A percentile compares a stretch with the other conserved stretches of the same genome.
Conservation (phyloP, 192 early-diverging fungal species). For the Gonapodya prolifera region DNA sequence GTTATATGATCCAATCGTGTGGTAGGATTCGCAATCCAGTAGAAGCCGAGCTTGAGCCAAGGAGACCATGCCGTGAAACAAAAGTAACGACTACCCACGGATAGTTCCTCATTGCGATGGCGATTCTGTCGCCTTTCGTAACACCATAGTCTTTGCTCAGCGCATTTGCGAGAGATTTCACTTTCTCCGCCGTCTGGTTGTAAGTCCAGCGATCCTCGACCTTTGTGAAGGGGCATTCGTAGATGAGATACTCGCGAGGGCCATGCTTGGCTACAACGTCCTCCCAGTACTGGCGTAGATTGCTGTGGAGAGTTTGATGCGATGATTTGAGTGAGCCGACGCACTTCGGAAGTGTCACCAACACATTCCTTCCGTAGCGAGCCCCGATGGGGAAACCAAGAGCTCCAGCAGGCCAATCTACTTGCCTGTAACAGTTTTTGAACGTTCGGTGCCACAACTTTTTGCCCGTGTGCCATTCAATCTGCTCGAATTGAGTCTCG, state of each 20-base stretch:
- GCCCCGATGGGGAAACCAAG: too few relatives aligned
- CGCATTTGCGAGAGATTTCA: slow-evolving; percentile 6
- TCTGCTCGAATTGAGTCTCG: slow-evolving; percentile 2
- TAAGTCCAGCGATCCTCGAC: background rate
- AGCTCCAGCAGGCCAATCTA: too few relatives aligned
- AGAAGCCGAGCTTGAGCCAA: background rate
- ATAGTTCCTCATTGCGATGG: slow-evolving; percentile 13
- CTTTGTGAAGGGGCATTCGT: slow-evolving; percentile 3
- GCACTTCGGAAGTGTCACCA: background rate
- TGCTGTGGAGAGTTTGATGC: background rate
- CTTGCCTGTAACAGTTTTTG: slow-evolving; percentile 2
- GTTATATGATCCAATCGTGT: background rate
- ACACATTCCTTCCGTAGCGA: too few relatives aligned
- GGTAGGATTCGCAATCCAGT: background rate
- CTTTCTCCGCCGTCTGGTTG: background rate
- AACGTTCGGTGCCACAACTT: background rate
- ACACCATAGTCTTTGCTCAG: slow-evolving; percentile 1
- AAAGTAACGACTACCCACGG: slow-evolving; percentile 3
- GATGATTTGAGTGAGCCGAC: background rate
- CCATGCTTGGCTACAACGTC: slow-evolving; percentile 4
- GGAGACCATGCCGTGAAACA: background rate
- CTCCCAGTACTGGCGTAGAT: slow-evolving; percentile 3
- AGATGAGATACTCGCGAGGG: slow-evolving; percentile 3
- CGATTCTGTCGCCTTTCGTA: slow-evolving; percentile 15
- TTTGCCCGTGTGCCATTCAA: background rate